phyloP scores from a whole-genome alignment of 139 green algal genomes.

The Coccomyxa sp. region DNA sequence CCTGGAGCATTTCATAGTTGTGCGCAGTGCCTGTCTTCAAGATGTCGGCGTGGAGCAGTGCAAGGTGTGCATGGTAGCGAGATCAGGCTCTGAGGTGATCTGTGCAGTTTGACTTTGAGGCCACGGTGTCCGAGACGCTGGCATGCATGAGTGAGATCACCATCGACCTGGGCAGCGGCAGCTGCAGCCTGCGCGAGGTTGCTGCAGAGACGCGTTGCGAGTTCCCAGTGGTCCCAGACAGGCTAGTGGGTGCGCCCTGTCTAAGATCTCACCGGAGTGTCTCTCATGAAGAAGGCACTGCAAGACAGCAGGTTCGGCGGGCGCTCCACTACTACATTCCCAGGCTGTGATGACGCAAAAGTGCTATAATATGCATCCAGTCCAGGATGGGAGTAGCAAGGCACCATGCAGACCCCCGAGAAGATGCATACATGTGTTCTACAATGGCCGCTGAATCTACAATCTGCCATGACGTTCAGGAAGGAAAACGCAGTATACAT shows the following conservation, averaged over 20 bases:
- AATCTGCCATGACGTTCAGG: constrained; percentile 9
- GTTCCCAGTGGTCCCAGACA: constrained; percentile 39
- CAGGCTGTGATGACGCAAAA: background rate
- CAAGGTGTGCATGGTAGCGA: too few relatives aligned
- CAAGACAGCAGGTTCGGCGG: too few relatives aligned
- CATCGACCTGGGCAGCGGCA: constrained; percentile 40
- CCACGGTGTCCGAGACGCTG: background rate
- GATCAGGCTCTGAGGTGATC: too few relatives aligned
- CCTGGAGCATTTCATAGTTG: too few relatives aligned
- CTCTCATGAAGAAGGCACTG: too few relatives aligned
- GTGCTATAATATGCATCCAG: background rate
- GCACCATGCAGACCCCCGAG: background rate
- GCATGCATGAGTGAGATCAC: constrained; percentile 34
- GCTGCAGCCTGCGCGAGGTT: background rate
- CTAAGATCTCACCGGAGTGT: too few relatives aligned
- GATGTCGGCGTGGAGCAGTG: too few relatives aligned
- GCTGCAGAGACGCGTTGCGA: constrained; percentile 36
- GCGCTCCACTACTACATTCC: too few relatives aligned
- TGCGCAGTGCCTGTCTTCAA: too few relatives aligned
- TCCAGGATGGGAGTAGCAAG: too few relatives aligned
- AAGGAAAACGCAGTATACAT: constrained; percentile 21
- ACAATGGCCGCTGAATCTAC: background rate
- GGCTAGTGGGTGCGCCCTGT: constrained; percentile 3
- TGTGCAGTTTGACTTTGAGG: constrained; percentile 1
- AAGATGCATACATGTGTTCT: background rate